phyloP scores from a whole-genome alignment of 2,329 filamentous ascomycete species.

The Fusarium concolor region DNA sequence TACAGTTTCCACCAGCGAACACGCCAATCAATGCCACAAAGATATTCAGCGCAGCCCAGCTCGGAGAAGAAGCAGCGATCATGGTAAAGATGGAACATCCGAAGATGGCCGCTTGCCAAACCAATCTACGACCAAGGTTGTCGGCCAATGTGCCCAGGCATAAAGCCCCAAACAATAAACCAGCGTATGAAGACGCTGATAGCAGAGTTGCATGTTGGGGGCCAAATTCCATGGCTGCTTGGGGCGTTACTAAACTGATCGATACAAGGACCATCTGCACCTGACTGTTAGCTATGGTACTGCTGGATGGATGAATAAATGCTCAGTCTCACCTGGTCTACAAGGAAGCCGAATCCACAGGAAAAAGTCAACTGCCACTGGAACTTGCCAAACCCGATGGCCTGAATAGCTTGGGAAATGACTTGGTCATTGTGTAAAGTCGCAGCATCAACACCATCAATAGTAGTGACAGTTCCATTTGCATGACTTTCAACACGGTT shows the following conservation, averaged over 20 bases:
- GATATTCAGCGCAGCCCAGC: not conserved
- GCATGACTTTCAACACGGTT: no score
- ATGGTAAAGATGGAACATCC: not conserved
- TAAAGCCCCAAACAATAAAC: not conserved
- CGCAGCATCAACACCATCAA: not conserved
- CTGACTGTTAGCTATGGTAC: no score
- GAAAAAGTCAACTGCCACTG: not conserved
- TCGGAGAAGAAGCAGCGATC: not conserved
- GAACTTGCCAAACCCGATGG: not conserved
- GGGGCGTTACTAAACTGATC: not conserved
- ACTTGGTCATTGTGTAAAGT: not conserved
- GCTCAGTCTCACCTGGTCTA: slow-evolving; percentile 2
- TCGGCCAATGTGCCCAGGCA: not conserved
- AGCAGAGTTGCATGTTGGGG: not conserved
- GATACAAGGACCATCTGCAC: not conserved
- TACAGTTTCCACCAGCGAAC: not conserved
- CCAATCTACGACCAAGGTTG: not conserved
- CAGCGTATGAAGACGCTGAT: not conserved
- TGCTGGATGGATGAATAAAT: no score
- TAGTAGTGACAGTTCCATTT: no score
- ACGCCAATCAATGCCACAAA: not conserved
- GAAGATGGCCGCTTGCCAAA: not conserved
- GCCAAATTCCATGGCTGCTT: not conserved
- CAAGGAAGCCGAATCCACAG: not conserved
- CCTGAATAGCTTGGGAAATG: not conserved